phyloP scores from a whole-genome alignment of 352 stramenopile species.

The Phytophthora uliginosa region DNA sequence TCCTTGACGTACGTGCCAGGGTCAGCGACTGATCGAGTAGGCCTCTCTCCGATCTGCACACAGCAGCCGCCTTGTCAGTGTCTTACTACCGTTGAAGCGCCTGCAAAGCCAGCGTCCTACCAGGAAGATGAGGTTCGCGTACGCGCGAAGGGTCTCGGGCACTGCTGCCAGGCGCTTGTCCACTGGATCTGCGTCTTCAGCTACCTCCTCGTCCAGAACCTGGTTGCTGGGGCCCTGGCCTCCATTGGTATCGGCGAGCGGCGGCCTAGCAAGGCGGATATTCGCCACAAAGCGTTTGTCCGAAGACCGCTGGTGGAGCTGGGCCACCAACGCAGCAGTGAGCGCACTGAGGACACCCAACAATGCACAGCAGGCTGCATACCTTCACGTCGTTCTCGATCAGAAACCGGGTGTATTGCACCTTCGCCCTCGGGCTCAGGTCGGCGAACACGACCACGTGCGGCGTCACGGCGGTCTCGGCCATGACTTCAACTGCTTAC shows the following conservation, averaged over 20 bases:
- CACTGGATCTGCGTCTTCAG: conserved; percentile 5
- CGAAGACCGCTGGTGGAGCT: conserved; percentile 63
- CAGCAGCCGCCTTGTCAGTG: background rate
- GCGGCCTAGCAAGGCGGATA: conserved; percentile 44
- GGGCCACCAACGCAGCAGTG: background rate
- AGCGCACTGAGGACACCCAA: background rate
- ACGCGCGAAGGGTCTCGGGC: conserved; percentile 34
- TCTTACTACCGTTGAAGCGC: background rate
- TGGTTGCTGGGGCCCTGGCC: conserved; percentile 6
- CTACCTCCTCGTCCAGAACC: conserved; percentile 10
- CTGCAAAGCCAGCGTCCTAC: conserved; percentile 13
- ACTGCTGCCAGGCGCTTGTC: conserved; percentile 29
- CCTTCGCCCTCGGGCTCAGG: conserved; percentile 62
- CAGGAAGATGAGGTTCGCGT: conserved; percentile 49
- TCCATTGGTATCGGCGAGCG: background rate
- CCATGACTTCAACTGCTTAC: conserved; percentile 7
- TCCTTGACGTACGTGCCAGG: conserved; percentile 52
- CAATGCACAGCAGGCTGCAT: background rate
- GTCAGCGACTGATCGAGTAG: background rate
- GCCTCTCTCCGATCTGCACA: conserved; percentile 30
- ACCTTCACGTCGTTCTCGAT: conserved; percentile 76
- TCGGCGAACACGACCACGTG: conserved; percentile 77
- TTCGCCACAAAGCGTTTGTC: conserved; percentile 73
- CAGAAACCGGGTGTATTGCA: conserved; percentile 79
- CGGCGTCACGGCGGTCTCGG: conserved; percentile 17